Evolutionary conservation across 768 basidiomycete genomes (phyloP), one percentile per base, ranked within the genome.

Genomic region (Artomyces pyxidatus): DNA sequence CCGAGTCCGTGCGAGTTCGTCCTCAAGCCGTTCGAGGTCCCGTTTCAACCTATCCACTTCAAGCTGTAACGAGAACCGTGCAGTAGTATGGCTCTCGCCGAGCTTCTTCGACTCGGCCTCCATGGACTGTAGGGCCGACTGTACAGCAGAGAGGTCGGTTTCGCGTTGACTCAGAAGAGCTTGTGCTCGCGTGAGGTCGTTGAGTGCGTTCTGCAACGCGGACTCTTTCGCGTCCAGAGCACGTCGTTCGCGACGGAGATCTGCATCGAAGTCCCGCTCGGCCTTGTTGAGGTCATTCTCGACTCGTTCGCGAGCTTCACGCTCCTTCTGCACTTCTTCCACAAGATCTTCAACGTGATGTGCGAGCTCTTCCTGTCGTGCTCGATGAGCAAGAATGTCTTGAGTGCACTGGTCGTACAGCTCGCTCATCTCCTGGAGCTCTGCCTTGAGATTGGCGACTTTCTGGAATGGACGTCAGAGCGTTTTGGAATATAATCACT

Each of bases 21-120:
- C 82, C 58, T 95, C 88, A 1, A 85, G 71, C 3, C 87, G 71
- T 54, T 84, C 82, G 35, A 96, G 59, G 60, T 99, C 95, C 25
- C 93, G 76, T 63, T 84, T 84, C 42, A 93, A 68, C 2, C 91
- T 71, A 54, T 97, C 95, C 1, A 88, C 73, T 64, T 99, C 94
- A 17, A 97, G 76, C 63, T 96, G 89, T 27, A 97, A 68, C 0
- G 88, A 88, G 69, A 91, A 89, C 38, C 81, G 74, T 21, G 91
- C 85, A 3, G 82, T 84, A 0, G 85, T 85, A 59, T 87, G 86
- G 11, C 83, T 80, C 67, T 95, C 90, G 19, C 94, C 94, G 0
- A 84, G 74, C 49, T 80, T 75, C 66, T 84, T 83, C 21, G 82
- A 80, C 63, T 93, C 89, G 25, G 73, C 70, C 60, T 96, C 91